Base-by-base conservation (phyloP, 352 stramenopile species). In the Chrysophaeum taylorii region DNA sequence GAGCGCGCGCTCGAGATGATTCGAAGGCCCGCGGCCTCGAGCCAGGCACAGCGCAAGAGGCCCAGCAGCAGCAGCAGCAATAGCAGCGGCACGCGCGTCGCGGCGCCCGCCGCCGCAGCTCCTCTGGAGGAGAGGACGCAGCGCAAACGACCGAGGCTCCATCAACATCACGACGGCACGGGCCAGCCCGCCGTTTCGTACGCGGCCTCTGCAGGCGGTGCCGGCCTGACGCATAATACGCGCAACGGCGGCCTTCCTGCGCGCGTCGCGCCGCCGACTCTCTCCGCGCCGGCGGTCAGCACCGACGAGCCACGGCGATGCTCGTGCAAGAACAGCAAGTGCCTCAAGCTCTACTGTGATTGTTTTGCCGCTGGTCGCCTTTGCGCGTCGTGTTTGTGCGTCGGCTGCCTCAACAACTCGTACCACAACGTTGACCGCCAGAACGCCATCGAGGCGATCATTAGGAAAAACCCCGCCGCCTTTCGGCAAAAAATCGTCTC, bases 261-360 rank as follows among this genome's bases (percentile, higher is more conserved):
- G n/a, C n/a, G n/a, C n/a, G n/a, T n/a, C n/a, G n/a, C n/a, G 48
- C 48, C 48, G 48, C 9, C 5, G 5, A 23, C 21, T 9, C 18
- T 25, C 18, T 60, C 48, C 18, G 48, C n/a, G 9, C 33, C 48
- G 18, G 33, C 48, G 48, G 48, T 21, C 18, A 21, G 9, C 18
- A 31, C 25, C 5, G 48, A 5, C 18, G 48, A 4, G 18, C 48
- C 48, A 23, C 72, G 72, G 63, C 50, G 70, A 18, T 94, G 88
- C 77, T 90, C 88, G 71, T 94, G 88, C 78, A 91, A 90, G 73
- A 91, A 91, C 66, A 91, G 84, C 0, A 73, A 79, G 60, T 94
- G 88, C 70, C 80, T 92, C 36, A 93, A 94, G 79, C 81, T 92
- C 64, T 78, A 78, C 48, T 78, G 74, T 50, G 74, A 76, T 38